Conservation (phyloP, 495 filamentous ascomycete species). For the Neurospora sp. region DNA sequence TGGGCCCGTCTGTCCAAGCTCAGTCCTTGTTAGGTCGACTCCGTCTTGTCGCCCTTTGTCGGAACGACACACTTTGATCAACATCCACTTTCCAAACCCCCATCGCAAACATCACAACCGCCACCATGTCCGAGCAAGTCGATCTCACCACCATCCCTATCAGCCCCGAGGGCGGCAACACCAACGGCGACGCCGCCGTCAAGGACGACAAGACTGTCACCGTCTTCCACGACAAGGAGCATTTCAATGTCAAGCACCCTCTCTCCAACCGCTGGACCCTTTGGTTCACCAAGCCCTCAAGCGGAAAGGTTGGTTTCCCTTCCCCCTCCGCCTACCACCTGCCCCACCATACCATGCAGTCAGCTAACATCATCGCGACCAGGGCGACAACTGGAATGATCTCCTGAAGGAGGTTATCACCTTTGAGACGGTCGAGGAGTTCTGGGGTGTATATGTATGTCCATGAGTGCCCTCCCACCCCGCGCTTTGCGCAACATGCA, state of each 20-base stretch:
- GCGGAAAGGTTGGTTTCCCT: conserved; percentile 65
- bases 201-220: conserved; percentile 54
- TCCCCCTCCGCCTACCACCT: not conserved
- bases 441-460: conserved; percentile 98
- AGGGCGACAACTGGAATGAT: conserved; percentile 99
- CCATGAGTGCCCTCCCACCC: not conserved
- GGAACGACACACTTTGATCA: not conserved
- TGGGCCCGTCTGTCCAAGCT: not conserved
- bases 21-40: not conserved
- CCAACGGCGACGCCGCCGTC: conserved; percentile 23
- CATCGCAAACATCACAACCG: conserved; percentile 2
- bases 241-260: conserved; percentile 98
- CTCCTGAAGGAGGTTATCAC: conserved; percentile 96
- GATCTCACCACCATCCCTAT: conserved; percentile 61
- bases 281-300: conserved; percentile 98
- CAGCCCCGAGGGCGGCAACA: conserved; percentile 50
- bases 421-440: conserved; percentile 97
- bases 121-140: conserved; percentile 41
- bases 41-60: not conserved
- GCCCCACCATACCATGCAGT: not conserved
- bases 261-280: conserved; percentile 94
- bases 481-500: not conserved
- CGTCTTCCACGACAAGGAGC: conserved; percentile 92
- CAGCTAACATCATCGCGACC: conserved; percentile 9
- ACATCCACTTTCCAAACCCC: not conserved